Base-by-base conservation (phyloP, 208 protist species). In the Phytomonas francai region DNA sequence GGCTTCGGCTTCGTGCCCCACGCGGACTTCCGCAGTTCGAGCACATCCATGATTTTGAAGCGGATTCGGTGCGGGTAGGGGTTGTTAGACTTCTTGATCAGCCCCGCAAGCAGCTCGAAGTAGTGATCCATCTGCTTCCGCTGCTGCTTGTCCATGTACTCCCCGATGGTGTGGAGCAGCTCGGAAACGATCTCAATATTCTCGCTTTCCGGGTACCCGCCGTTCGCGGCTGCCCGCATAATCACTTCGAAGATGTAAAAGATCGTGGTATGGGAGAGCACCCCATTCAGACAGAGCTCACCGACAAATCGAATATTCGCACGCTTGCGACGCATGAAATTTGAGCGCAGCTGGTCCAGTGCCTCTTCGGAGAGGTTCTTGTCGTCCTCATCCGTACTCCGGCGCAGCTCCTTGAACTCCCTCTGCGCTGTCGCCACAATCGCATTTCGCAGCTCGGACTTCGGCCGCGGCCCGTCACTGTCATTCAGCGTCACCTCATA, bases 271-370 rank as follows among this genome's bases (percentile, higher is more conserved):
- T 83, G 67, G 1, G 82, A 83, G 32, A 96, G 74, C n/a, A 92
- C 85, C 16, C 81, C 80, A 65, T 80, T 72, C 60, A 93, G 80
- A 70, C 84, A 96, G 42, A 96, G 75, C 73, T 93, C 83, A 22
- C 90, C 90, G 58, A 93, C 83, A 67, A 96, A 96, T 27, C 78
- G 84, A 80, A 96, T 93, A 72, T 96, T 96, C 4, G 90, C 85
- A 16, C 83, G 74, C 69, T 96, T 90, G 31, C 90, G 87, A 0
- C 86, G 83, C 84, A 93, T 88, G 63, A 85, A 81, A 65, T 78
- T 78, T n/a, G 83, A 63, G 6, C 83, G 78, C 28, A 68, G 65
- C 39, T 75, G 58, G 73, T 96, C 87, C 25, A 74, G 65, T 68
- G 90, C 80, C 73, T 96, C 90, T 58, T 85, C 81, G 8, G 63